Percentiles rank a stretch among this genome's conserved stretches.
Evolutionary conservation across 2,329 filamentous ascomycete species (phyloP).

Genomic region (Neofusicoccum laricinum): DNA sequence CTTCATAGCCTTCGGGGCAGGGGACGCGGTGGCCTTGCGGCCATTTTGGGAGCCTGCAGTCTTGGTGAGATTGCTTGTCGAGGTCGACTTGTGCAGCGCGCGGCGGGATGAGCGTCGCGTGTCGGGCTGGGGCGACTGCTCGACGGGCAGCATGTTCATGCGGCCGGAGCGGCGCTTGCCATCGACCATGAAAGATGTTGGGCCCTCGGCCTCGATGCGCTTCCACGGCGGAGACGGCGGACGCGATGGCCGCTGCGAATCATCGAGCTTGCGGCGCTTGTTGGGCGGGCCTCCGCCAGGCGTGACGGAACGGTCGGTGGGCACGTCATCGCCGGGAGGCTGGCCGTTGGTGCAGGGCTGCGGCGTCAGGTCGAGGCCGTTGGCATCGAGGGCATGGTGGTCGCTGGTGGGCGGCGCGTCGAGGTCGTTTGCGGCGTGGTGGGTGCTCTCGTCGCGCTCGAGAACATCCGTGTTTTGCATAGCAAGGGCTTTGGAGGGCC

Average conservation of each 20-base stretch:
- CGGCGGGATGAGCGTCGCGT: slow-evolving; percentile 24
- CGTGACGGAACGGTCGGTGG: neutral
- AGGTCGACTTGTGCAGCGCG: slow-evolving; percentile 13
- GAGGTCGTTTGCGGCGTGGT: slow-evolving; percentile 24
- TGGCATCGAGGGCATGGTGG: neutral
- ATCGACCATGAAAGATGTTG: slow-evolving; percentile 73
- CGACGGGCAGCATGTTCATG: slow-evolving; percentile 50
- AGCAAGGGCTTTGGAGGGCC: slow-evolving; percentile 16
- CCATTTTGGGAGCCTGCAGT: slow-evolving; percentile 2
- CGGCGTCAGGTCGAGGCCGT: neutral
- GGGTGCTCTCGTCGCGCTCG: slow-evolving; percentile 30
- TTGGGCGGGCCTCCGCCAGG: slow-evolving; percentile 31
- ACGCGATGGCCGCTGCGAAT: slow-evolving; percentile 39
- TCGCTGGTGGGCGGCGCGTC: neutral
- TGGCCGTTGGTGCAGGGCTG: neutral
- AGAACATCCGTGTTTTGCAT: slow-evolving; percentile 18
- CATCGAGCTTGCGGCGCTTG: slow-evolving; percentile 62
- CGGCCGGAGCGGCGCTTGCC: slow-evolving; percentile 61
- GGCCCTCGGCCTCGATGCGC: slow-evolving; percentile 76
- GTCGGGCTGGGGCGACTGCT: slow-evolving; percentile 46
- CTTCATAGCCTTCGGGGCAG: neutral
- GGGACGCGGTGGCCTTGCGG: neutral
- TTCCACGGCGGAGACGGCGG: slow-evolving; percentile 89
- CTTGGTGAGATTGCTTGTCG: slow-evolving; percentile 1
- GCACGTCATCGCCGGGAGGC: neutral